These are phyloP conservation scores for Aspergillus haitiensis DNA, from an alignment of 495 filamentous ascomycete species.

Conservation along the genomic window DNA sequence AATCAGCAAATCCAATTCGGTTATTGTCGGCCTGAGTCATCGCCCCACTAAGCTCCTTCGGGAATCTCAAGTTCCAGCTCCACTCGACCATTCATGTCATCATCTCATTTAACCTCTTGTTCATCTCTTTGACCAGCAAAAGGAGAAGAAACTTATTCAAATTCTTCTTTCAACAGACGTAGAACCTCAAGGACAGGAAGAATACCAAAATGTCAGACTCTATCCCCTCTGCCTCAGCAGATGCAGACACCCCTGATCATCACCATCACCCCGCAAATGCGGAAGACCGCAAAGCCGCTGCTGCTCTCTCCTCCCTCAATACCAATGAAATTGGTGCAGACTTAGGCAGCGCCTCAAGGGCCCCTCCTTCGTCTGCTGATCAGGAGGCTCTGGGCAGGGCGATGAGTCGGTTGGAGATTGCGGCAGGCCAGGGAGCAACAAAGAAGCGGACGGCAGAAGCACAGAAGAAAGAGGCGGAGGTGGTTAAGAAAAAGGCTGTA, in stretches of 20 bases:
- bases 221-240: conserved; percentile 70
- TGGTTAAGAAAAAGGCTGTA: conserved; percentile 52
- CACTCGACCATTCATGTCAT: neutral
- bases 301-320: conserved; percentile 77
- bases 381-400: conserved; percentile 82
- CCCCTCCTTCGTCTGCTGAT: conserved; percentile 57
- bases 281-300: conserved; percentile 89
- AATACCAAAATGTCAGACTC: conserved; percentile 52
- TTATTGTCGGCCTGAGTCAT: conserved; percentile 22
- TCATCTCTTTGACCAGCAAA: no score
- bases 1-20: conserved; percentile 6
- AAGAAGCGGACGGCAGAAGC: conserved; percentile 28
- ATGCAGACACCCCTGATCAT: conserved; percentile 57
- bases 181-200: no score
- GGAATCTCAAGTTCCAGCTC: neutral
- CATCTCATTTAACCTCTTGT: neutral
- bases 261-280: conserved; percentile 64
- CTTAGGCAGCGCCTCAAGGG: conserved; percentile 33
- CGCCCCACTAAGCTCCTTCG: neutral
- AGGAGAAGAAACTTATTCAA: no score
- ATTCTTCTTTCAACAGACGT: no score
- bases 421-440: conserved; percentile 32
- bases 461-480: conserved; percentile 45
- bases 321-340: conserved; percentile 54
- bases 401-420: conserved; percentile 66